phyloP scores from a whole-genome alignment of 2,329 filamentous ascomycete species.

The Tricladium varicosporioides region DNA sequence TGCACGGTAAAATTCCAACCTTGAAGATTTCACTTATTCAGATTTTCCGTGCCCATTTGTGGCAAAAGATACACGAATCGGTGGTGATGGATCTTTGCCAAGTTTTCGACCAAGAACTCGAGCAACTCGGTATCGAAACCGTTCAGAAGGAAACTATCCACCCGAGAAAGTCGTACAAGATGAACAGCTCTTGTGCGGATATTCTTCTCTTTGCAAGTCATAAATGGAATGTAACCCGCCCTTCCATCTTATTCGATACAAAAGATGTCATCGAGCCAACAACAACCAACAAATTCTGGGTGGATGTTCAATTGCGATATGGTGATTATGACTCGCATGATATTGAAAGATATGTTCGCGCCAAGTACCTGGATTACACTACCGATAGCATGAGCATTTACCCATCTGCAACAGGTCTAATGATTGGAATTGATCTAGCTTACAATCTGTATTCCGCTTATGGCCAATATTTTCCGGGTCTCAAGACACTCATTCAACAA shows the following conservation, averaged over 20 bases:
- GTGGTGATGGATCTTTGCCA: constrained; percentile 99
- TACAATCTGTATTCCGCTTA: constrained; percentile 99
- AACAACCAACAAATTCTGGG: constrained; percentile 98
- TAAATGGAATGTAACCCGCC: constrained; percentile 97
- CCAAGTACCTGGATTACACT: constrained; percentile 98
- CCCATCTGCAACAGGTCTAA: constrained; percentile 90
- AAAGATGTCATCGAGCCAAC: constrained; percentile 93
- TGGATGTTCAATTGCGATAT: constrained; percentile 94
- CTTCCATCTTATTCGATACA: constrained; percentile 90
- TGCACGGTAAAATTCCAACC: constrained; percentile 98
- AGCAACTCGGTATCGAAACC: constrained; percentile 92
- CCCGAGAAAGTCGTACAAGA: constrained; percentile 99
- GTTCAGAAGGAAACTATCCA: constrained; percentile 99
- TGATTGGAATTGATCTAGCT: constrained; percentile 96
- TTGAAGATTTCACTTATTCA: constrained; percentile 97
- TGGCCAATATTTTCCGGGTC: constrained; percentile 95
- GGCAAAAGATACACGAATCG: constrained; percentile 99
- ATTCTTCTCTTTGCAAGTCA: constrained; percentile 95
- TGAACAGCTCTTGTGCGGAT: constrained; percentile 99
- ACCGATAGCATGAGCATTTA: constrained; percentile 99
- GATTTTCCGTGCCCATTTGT: constrained; percentile 98
- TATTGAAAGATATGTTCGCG: constrained; percentile 94
- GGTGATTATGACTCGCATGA: constrained; percentile 99
- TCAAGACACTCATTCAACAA: constrained; percentile 94
- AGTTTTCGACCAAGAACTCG: constrained; percentile 95